Percentiles rank a stretch among this genome's conserved stretches.
These are phyloP conservation scores for Xylaria sp. DNA, from an alignment of 2,329 filamentous ascomycete genomes.

Conservation along the genomic window DNA sequence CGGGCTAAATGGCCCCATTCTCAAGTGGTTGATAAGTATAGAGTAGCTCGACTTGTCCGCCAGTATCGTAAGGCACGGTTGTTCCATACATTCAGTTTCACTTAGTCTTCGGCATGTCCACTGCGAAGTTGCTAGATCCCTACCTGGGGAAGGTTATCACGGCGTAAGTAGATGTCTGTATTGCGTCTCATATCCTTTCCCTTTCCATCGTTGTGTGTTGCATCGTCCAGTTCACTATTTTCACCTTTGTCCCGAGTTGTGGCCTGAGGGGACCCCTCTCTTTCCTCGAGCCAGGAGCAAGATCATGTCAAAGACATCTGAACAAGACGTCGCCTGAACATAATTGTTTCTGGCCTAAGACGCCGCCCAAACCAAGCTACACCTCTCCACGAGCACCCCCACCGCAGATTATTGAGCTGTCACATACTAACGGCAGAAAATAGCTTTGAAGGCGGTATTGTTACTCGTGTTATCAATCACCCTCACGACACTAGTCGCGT, in stretches of 20 bases:
- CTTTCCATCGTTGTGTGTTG: background rate
- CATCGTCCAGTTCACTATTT: background rate
- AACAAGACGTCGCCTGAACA: background rate
- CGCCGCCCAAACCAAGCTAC: background rate
- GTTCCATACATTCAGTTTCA: background rate
- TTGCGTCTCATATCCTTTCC: background rate
- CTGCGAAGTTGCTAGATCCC: slow-evolving; percentile 17
- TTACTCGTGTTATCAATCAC: slow-evolving; percentile 33
- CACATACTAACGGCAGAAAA: background rate
- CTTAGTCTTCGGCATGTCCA: slow-evolving; percentile 15
- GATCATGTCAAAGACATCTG: background rate
- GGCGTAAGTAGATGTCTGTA: slow-evolving; percentile 24
- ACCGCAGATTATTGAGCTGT: background rate
- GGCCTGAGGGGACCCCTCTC: background rate
- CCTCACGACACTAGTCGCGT: slow-evolving; percentile 31
- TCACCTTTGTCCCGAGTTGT: background rate
- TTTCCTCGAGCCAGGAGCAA: background rate
- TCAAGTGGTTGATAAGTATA: background rate
- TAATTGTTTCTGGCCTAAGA: background rate
- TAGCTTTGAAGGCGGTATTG: slow-evolving; percentile 39
- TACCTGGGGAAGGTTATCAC: slow-evolving; percentile 27
- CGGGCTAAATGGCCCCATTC: background rate
- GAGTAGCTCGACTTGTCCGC: background rate
- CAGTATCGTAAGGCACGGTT: background rate
- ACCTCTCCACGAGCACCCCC: background rate